Evolutionary conservation across 1,284 basidiomycete genomes (phyloP), one percentile per base, ranked within the genome.

Genomic region (Microbotryum saponariae): DNA sequence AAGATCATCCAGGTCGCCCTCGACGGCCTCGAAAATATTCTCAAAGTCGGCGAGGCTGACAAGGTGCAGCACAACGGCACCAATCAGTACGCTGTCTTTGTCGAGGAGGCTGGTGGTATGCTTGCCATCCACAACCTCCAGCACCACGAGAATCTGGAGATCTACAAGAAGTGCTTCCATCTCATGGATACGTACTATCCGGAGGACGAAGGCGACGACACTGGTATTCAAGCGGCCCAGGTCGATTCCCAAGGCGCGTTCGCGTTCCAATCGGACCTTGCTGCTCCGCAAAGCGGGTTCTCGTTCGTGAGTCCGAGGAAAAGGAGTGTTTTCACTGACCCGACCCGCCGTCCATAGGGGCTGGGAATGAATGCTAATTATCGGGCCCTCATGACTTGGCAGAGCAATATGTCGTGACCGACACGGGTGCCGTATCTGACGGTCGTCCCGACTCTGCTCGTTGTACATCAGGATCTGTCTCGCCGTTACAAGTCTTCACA

Each of bases 41-140:
- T 99, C 71, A 97, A 97, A 79, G 89, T 99, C 66, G 96, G 96
- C 54, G 94, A 99, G 79, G 85, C 89, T 75, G 96, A 99, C 78
- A 97, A 89, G 79, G 82, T 87, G 72, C 83, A 86, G 46, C 82
- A 82, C 31, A 89, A 90, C 54, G 88, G 84, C 16, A 81, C 85
- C 56, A 99, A 98, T 78, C 86, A 91, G 73, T 99, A 97, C 76
- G 94, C 96, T 18, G 79, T 89, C 59, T 97, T 82, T 73, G 90
- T 98, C 54, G 96, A 99, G 77, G 96, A 98, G 78, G 92, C 93
- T 45, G 94, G 96, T 69, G 96, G 96, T 57, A 97, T 99, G 93
- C 84, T 94, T 68, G 88, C 91, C 27, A 97, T 98, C 76, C 94
- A 97, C 82, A 94, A 97, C 78, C 84, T 98, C 66, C 96, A 99